These are phyloP conservation scores for Penicillium sp. DNA, from an alignment of 2,329 filamentous ascomycete species.

Conservation along the genomic window DNA sequence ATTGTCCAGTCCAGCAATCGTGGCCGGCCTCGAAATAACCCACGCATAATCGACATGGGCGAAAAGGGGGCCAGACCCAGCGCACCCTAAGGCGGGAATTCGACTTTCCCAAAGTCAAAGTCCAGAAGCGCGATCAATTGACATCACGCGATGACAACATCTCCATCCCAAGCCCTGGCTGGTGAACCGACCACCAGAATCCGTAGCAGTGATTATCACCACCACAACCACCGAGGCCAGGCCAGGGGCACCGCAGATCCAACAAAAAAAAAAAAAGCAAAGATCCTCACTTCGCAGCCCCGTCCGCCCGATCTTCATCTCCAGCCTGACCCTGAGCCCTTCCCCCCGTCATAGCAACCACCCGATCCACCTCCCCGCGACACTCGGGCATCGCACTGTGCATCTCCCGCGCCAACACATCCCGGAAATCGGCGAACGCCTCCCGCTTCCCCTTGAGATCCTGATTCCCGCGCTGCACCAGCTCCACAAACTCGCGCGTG, in stretches of 20 bases:
- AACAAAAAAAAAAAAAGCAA: slow-evolving; percentile 8
- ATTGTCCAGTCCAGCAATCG: neutral
- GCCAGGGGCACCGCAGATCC: neutral
- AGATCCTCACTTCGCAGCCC: neutral
- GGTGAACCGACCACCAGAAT: too few relatives aligned
- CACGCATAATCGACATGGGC: neutral
- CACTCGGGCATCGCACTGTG: slow-evolving; percentile 64
- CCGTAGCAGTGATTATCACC: too few relatives aligned
- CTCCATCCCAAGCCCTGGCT: neutral
- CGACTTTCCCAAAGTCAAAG: neutral
- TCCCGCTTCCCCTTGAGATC: slow-evolving; percentile 66
- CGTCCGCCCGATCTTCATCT: neutral
- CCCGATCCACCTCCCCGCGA: slow-evolving; percentile 58
- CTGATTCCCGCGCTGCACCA: slow-evolving; percentile 67
- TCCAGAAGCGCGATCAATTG: neutral
- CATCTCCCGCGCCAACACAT: slow-evolving; percentile 65
- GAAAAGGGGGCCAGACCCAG: neutral
- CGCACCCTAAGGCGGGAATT: neutral
- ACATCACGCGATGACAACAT: neutral
- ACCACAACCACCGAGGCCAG: too few relatives aligned
- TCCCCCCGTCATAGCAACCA: slow-evolving; percentile 52
- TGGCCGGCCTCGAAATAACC: neutral
- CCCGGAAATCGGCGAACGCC: slow-evolving; percentile 64
- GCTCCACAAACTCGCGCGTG: slow-evolving; percentile 69
- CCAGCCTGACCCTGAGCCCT: slow-evolving; percentile 4